Conservation (phyloP, 1,284 basidiomycete genomes). For the Exobasidium cylindrosporum region DNA sequence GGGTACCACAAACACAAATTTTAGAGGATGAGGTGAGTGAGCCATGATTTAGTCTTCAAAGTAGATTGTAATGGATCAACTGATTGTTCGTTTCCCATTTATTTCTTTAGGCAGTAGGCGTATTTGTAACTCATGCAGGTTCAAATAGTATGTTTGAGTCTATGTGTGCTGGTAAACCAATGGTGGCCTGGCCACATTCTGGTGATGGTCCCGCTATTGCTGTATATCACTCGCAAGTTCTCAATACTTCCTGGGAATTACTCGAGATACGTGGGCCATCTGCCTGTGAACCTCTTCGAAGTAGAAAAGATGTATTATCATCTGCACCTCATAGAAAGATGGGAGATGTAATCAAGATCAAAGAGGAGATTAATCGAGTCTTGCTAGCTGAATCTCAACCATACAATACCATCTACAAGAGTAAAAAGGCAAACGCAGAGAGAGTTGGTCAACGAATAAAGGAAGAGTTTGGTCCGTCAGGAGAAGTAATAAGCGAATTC, state of each 20-base stretch:
- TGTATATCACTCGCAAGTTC: background rate
- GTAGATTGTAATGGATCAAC: too few relatives aligned
- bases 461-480: background rate
- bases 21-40: background rate
- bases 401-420: background rate
- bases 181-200: background rate
- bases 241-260: background rate
- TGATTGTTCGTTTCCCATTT: too few relatives aligned
- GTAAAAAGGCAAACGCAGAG: background rate
- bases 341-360: background rate
- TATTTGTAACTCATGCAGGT: background rate
- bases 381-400: background rate
- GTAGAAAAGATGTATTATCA: background rate
- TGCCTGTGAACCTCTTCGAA: background rate
- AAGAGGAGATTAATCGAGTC: background rate
- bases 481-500: background rate
- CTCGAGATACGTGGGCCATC: background rate
- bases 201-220: background rate
- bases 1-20: background rate
- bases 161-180: background rate
- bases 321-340: background rate
- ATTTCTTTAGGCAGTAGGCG: background rate
- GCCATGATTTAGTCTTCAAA: too few relatives aligned
- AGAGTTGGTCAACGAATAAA: background rate
- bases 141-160: background rate